These are phyloP conservation scores for Cryptococcus depauperatus DNA, from an alignment of 1,284 basidiomycete genomes.

Conservation along the genomic window DNA sequence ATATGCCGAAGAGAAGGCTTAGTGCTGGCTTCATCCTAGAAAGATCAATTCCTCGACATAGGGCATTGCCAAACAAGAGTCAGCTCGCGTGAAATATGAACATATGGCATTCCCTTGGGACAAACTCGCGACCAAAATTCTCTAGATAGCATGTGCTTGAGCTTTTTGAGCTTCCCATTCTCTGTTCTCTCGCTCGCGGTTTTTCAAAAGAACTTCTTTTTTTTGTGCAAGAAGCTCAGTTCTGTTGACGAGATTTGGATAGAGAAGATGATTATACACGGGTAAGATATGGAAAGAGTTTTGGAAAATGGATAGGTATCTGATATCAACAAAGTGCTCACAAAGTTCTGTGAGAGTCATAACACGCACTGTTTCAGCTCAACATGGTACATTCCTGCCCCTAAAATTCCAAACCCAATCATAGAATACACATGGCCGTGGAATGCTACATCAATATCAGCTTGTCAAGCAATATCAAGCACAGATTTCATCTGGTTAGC, in stretches of 20 bases:
- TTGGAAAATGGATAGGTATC: background rate
- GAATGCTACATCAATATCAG: conserved; percentile 30
- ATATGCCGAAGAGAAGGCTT: too few relatives aligned
- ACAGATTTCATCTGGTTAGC: background rate
- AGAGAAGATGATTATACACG: background rate
- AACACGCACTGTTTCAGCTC: conserved; percentile 42
- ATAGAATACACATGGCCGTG: conserved; percentile 28
- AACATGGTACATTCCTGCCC: conserved; percentile 34
- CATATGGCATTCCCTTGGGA: too few relatives aligned
- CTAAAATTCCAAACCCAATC: conserved; percentile 35
- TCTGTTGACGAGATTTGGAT: conserved; percentile 10
- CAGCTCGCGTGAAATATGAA: too few relatives aligned
- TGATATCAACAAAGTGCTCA: background rate
- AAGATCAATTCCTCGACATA: too few relatives aligned
- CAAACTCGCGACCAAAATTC: too few relatives aligned
- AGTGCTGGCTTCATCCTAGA: too few relatives aligned
- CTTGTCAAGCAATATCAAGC: background rate
- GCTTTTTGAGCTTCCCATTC: conserved; percentile 17
- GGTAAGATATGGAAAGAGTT: too few relatives aligned
- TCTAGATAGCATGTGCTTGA: conserved; percentile 10
- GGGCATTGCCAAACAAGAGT: too few relatives aligned
- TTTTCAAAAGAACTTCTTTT: conserved; percentile 22
- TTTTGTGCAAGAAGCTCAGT: conserved; percentile 23
- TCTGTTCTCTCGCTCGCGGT: conserved; percentile 24
- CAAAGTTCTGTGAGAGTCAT: background rate